Evolutionary conservation across 305 asterid genomes (phyloP).

Genomic region (Fraxinus paxiana): DNA sequence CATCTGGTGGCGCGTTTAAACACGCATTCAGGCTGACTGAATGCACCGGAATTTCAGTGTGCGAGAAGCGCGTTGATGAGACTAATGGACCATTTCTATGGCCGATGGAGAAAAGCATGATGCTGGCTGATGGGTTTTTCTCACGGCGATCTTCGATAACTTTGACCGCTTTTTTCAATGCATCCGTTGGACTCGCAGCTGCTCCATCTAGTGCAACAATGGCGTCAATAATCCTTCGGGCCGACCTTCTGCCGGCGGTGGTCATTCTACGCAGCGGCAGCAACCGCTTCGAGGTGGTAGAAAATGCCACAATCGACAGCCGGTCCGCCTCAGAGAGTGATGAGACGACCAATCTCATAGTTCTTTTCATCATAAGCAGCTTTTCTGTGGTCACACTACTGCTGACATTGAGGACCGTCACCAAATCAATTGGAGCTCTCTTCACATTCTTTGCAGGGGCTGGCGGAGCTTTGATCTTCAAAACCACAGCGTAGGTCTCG

Average conservation of each 20-base stretch:
- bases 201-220: constrained; percentile 58
- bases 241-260: constrained; percentile 62
- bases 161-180: constrained; percentile 82
- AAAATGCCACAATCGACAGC: constrained; percentile 81
- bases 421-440: constrained; percentile 77
- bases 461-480: constrained; percentile 64
- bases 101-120: constrained; percentile 65
- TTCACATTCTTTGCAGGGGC: constrained; percentile 28
- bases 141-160: constrained; percentile 93
- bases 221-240: constrained; percentile 82
- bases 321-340: constrained; percentile 77
- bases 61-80: constrained; percentile 55
- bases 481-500: constrained; percentile 62
- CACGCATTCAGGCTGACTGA: constrained; percentile 52
- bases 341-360: constrained; percentile 65
- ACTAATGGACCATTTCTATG: constrained; percentile 34
- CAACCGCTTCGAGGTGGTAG: constrained; percentile 74
- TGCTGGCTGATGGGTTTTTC: constrained; percentile 59
- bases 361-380: constrained; percentile 62
- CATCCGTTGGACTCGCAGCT: constrained; percentile 55
- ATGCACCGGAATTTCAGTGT: constrained; percentile 56
- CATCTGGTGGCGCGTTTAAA: constrained; percentile 38
- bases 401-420: constrained; percentile 68
- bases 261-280: constrained; percentile 80
- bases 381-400: constrained; percentile 51